A percentile compares a stretch with the other conserved stretches of the same genome.
These are phyloP conservation scores for Sugiyamaella xylanicola DNA, from an alignment of 1,139 yeast genomes.

Conservation along the genomic window DNA sequence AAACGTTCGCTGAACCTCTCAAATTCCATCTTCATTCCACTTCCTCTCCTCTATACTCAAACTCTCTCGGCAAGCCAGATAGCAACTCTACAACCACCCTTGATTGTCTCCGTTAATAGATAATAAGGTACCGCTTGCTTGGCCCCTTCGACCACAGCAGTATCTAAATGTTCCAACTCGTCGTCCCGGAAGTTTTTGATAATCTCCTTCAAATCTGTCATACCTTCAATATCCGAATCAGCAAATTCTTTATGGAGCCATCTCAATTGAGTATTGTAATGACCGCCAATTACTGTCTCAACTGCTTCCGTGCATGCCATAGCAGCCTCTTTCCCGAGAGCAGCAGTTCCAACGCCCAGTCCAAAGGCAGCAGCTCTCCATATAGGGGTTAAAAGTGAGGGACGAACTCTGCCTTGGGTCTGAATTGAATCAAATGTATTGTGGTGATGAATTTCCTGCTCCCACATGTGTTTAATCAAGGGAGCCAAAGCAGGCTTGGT, in stretches of 20 bases:
- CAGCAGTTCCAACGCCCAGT: slow-evolving; percentile 84
- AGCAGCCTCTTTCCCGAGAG: slow-evolving; percentile 91
- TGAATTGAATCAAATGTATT: slow-evolving; percentile 79
- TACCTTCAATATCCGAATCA: slow-evolving; percentile 57
- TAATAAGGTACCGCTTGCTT: slow-evolving; percentile 91
- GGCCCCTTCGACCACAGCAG: slow-evolving; percentile 90
- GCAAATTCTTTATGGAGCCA: slow-evolving; percentile 52
- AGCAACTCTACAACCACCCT: slow-evolving; percentile 80
- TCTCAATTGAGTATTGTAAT: slow-evolving; percentile 87
- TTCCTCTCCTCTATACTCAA: too few species aligned
- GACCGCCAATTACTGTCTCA: slow-evolving; percentile 96
- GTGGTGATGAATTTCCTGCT: slow-evolving; percentile 91
- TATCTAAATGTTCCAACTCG: slow-evolving; percentile 91
- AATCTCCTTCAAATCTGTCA: slow-evolving; percentile 58
- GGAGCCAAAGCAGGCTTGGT: slow-evolving; percentile 63
- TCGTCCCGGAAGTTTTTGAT: slow-evolving; percentile 87
- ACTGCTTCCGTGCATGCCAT: slow-evolving; percentile 99
- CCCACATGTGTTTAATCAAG: slow-evolving; percentile 94
- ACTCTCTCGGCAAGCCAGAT: slow-evolving; percentile 85
- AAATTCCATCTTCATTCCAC: too few species aligned
- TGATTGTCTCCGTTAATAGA: slow-evolving; percentile 83
- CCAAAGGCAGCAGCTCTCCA: slow-evolving; percentile 93
- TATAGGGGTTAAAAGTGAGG: slow-evolving; percentile 83
- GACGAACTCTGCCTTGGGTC: slow-evolving; percentile 77
- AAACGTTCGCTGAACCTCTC: too few species aligned